Percentiles rank a stretch among this genome's conserved stretches.
Evolutionary conservation across 371 early-diverging fungal species (phyloP).

Genomic region (Mucor irregularis): DNA sequence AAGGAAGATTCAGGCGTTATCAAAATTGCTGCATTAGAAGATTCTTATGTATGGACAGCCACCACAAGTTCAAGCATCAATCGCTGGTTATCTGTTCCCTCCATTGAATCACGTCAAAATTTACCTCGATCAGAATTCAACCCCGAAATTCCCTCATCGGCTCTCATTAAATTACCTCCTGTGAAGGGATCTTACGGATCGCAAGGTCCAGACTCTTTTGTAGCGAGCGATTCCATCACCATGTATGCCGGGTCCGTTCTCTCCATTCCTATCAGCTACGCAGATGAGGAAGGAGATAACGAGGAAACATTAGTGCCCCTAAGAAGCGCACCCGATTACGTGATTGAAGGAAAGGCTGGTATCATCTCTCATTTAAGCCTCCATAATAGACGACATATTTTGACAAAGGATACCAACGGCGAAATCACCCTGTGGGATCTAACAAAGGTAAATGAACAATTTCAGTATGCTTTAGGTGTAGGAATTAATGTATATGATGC

Average conservation of each 20-base stretch:
- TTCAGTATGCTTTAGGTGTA: too few relatives aligned
- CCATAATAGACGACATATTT: conserved; percentile 82
- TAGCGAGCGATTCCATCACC: conserved; percentile 40
- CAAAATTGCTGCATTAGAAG: conserved; percentile 77
- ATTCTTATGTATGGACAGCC: conserved; percentile 91
- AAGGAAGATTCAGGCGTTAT: conserved; percentile 80
- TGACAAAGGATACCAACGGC: conserved; percentile 85
- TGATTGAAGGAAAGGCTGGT: conserved; percentile 54
- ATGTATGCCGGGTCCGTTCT: conserved; percentile 52
- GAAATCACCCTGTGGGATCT: conserved; percentile 91
- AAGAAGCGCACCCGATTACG: conserved; percentile 37
- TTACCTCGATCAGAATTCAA: conserved; percentile 50
- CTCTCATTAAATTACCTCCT: conserved; percentile 45
- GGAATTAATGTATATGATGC: too few relatives aligned
- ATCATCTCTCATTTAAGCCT: conserved; percentile 69
- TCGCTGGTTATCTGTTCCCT: conserved; percentile 79
- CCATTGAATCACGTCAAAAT: conserved; percentile 41
- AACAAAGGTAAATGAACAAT: conserved; percentile 64
- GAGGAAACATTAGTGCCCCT: conserved; percentile 43
- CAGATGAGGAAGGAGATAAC: conserved; percentile 44
- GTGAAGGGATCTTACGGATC: conserved; percentile 29
- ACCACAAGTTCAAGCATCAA: conserved; percentile 79
- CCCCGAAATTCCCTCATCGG: conserved; percentile 43
- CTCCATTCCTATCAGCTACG: conserved; percentile 52
- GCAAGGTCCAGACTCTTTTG: conserved; percentile 33